These are phyloP conservation scores for Eutrema yunnanense DNA, from an alignment of 345 rosid genomes.

Conservation along the genomic window DNA sequence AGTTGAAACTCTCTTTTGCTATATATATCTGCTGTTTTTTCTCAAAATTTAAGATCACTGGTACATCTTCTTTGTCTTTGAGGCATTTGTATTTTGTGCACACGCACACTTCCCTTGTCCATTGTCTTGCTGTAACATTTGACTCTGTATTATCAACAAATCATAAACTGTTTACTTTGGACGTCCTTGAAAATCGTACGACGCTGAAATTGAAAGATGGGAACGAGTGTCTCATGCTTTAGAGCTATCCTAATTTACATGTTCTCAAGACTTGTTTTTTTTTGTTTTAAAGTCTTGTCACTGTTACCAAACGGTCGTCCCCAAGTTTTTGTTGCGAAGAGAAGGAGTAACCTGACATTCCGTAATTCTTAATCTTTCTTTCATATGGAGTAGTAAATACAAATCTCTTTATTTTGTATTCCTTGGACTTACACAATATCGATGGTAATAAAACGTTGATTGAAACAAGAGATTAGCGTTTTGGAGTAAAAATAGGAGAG, in stretches of 20 bases:
- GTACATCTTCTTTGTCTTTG: constrained; percentile 28
- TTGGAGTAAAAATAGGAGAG: constrained; percentile 38
- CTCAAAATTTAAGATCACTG: background rate
- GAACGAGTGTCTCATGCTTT: no score
- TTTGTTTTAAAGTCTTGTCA: background rate
- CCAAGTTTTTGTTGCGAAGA: constrained; percentile 9
- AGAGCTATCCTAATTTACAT: no score
- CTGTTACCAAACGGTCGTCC: constrained; percentile 12
- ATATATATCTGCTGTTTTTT: background rate
- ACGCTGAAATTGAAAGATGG: no score
- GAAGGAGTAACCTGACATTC: constrained; percentile 47
- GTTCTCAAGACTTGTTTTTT: no score
- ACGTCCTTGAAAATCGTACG: background rate
- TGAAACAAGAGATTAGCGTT: constrained; percentile 23
- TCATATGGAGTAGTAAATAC: background rate
- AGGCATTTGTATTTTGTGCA: constrained; percentile 19
- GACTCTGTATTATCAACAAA: constrained; percentile 19
- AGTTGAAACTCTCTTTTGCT: background rate
- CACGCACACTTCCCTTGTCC: constrained; percentile 8
- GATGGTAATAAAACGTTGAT: background rate
- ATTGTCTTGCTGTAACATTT: constrained; percentile 26
- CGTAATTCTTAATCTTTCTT: constrained; percentile 46
- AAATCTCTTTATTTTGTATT: background rate
- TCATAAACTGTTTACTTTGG: constrained; percentile 1
- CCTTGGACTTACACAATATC: background rate